Percentiles rank a stretch among this genome's conserved stretches.
These are phyloP conservation scores for Wickerhamiella australiensis DNA, from an alignment of 805 yeast genomes.

Conservation along the genomic window DNA sequence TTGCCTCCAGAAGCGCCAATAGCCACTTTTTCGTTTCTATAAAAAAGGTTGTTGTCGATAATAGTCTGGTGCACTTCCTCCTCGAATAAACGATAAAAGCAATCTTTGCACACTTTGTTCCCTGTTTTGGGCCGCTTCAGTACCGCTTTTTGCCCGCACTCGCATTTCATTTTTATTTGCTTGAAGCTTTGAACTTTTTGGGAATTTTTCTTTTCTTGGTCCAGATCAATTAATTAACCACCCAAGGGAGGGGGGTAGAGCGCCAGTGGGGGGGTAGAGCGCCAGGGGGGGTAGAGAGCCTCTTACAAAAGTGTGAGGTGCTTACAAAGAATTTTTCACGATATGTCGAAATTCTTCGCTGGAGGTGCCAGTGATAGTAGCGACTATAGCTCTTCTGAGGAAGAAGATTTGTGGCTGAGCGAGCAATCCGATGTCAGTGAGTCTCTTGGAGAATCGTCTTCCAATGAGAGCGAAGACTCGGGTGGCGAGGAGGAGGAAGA, in stretches of 20 bases:
- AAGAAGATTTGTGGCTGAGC: conserved; percentile 38
- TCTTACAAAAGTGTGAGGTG: no score
- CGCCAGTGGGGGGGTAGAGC: no score
- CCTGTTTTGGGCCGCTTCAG: conserved; percentile 86
- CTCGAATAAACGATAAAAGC: conserved; percentile 85
- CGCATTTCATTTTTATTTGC: not conserved
- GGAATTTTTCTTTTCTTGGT: not conserved
- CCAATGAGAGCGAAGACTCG: conserved; percentile 27
- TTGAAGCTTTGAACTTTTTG: not conserved
- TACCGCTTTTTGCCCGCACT: conserved; percentile 52
- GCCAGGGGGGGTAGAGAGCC: no score
- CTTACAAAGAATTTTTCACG: not conserved
- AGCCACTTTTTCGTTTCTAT: conserved; percentile 77
- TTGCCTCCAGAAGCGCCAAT: conserved; percentile 99
- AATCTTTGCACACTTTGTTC: conserved; percentile 77
- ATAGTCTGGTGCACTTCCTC: conserved; percentile 92
- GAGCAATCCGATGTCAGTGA: conserved; percentile 30
- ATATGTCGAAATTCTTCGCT: conserved; percentile 87
- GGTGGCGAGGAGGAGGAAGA: conserved; percentile 14
- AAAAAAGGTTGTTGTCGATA: conserved; percentile 51
- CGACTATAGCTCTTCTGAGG: conserved; percentile 53
- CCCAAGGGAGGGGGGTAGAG: no score
- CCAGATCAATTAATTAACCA: not conserved
- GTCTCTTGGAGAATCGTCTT: conserved; percentile 30
- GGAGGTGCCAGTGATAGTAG: conserved; percentile 37